Evolutionary conservation across 2,329 filamentous ascomycete species (phyloP).

Genomic region (Colletotrichum somersetense): DNA sequence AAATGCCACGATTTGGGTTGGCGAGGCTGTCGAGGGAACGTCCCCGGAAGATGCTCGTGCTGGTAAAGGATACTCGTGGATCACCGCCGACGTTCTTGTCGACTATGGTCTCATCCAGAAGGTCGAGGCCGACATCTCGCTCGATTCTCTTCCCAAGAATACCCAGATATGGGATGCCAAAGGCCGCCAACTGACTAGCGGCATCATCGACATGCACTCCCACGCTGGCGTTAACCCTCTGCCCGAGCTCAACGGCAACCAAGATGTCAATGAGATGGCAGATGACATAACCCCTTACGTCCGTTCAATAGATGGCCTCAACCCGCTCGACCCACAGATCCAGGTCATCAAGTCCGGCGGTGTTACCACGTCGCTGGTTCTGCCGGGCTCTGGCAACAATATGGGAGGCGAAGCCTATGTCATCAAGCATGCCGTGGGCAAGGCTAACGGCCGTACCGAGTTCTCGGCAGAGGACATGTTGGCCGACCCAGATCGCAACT

Average conservation of each 20-base stretch:
- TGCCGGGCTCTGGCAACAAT: slow-evolving; percentile 79
- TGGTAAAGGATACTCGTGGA: slow-evolving; percentile 73
- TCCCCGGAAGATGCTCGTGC: slow-evolving; percentile 65
- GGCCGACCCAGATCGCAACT: slow-evolving; percentile 73
- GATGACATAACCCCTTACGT: slow-evolving; percentile 76
- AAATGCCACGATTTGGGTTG: slow-evolving; percentile 76
- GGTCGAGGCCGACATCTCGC: slow-evolving; percentile 61
- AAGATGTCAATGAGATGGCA: slow-evolving; percentile 74
- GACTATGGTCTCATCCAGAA: slow-evolving; percentile 71
- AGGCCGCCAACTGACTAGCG: slow-evolving; percentile 72
- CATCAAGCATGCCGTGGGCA: slow-evolving; percentile 76
- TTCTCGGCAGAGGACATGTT: slow-evolving; percentile 74
- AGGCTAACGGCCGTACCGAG: slow-evolving; percentile 70
- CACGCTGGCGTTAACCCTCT: slow-evolving; percentile 72
- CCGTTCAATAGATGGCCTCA: slow-evolving; percentile 74
- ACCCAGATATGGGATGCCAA: slow-evolving; percentile 67
- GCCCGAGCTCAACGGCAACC: slow-evolving; percentile 65
- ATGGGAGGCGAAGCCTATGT: slow-evolving; percentile 79
- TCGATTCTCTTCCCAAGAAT: slow-evolving; percentile 58
- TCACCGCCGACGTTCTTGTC: slow-evolving; percentile 69
- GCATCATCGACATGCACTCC: slow-evolving; percentile 80
- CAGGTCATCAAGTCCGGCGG: slow-evolving; percentile 79
- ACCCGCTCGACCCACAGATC: slow-evolving; percentile 73
- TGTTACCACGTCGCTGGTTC: slow-evolving; percentile 76
- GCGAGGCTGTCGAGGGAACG: slow-evolving; percentile 68